Evolutionary conservation across 345 rosid genomes (phyloP).

Genomic region (Hibiscus mutabilis): DNA sequence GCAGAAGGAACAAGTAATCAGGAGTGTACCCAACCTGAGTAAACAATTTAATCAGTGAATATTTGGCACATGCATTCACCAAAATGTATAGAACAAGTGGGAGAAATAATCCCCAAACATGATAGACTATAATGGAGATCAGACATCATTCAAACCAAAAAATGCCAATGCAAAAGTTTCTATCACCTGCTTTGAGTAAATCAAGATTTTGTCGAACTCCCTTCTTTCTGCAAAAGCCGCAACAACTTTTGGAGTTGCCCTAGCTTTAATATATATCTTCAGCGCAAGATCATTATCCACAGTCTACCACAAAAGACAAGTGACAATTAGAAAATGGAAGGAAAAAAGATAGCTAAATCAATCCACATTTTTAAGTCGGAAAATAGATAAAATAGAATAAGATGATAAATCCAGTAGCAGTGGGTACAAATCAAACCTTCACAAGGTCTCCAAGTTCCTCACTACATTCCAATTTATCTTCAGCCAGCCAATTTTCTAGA

Average conservation of each 20-base stretch:
- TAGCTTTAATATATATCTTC: slow-evolving; percentile 91
- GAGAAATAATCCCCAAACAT: not conserved
- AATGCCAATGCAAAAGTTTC: not conserved
- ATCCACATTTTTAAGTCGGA: not conserved
- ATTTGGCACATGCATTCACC: slow-evolving; percentile 1
- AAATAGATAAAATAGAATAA: not conserved
- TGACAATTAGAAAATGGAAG: slow-evolving; percentile 12
- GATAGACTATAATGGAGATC: too few relatives aligned
- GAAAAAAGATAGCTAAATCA: not conserved
- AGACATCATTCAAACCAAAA: not conserved
- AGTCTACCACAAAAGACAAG: slow-evolving; percentile 47
- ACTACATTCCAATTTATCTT: slow-evolving; percentile 96
- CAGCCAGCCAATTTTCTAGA: slow-evolving; percentile 93
- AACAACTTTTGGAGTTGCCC: slow-evolving; percentile 96
- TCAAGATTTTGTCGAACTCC: slow-evolving; percentile 93
- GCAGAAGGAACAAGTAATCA: slow-evolving; percentile 86
- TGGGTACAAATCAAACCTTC: slow-evolving; percentile 52
- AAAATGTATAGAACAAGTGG: slow-evolving; percentile 3
- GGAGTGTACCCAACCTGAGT: slow-evolving; percentile 92
- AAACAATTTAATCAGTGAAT: slow-evolving; percentile 12
- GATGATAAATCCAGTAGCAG: not conserved
- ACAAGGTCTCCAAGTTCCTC: slow-evolving; percentile 99
- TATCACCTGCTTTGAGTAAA: slow-evolving; percentile 87
- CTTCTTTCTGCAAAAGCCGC: slow-evolving; percentile 98
- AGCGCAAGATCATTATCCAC: slow-evolving; percentile 98